These are phyloP conservation scores for Capsella bursapastoris DNA, from an alignment of 345 rosid genomes.

Conservation along the genomic window DNA sequence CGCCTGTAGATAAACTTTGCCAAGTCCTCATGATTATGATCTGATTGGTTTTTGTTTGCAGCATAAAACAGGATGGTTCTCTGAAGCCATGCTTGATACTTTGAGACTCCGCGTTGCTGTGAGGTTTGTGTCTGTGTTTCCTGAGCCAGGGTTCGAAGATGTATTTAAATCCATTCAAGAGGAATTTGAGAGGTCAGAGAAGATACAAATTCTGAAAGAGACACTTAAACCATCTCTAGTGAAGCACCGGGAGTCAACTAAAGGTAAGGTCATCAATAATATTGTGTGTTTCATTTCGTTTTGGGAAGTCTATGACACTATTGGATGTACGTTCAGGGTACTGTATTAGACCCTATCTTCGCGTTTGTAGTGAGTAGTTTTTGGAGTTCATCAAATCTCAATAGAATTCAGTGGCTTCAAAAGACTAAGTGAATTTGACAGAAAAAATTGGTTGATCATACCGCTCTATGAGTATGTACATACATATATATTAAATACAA, in stretches of 20 bases:
- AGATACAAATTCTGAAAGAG: slow-evolving; percentile 53
- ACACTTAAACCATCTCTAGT: slow-evolving; percentile 53
- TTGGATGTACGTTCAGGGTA: background rate
- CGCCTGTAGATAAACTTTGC: background rate
- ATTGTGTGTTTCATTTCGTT: slow-evolving; percentile 7
- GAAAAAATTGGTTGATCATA: background rate
- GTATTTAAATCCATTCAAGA: slow-evolving; percentile 67
- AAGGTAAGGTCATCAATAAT: slow-evolving; percentile 49
- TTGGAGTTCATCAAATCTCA: background rate
- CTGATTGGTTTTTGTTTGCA: slow-evolving; percentile 35
- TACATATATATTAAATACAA: background rate
- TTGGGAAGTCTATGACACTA: background rate
- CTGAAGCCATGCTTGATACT: slow-evolving; percentile 66
- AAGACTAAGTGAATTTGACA: background rate
- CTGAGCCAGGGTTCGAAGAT: slow-evolving; percentile 70
- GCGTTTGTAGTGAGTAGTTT: background rate
- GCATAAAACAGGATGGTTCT: slow-evolving; percentile 94
- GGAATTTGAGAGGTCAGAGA: slow-evolving; percentile 80
- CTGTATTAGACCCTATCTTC: background rate
- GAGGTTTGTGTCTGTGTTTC: slow-evolving; percentile 79
- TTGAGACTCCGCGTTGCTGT: slow-evolving; percentile 76
- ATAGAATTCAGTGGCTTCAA: background rate
- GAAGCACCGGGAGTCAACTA: slow-evolving; percentile 54
- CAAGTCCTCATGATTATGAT: background rate
- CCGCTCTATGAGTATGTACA: background rate